A percentile compares a stretch with the other conserved stretches of the same genome.
Conservation (phyloP, 2,329 filamentous ascomycete genomes). For the Fusarium buharicum region DNA sequence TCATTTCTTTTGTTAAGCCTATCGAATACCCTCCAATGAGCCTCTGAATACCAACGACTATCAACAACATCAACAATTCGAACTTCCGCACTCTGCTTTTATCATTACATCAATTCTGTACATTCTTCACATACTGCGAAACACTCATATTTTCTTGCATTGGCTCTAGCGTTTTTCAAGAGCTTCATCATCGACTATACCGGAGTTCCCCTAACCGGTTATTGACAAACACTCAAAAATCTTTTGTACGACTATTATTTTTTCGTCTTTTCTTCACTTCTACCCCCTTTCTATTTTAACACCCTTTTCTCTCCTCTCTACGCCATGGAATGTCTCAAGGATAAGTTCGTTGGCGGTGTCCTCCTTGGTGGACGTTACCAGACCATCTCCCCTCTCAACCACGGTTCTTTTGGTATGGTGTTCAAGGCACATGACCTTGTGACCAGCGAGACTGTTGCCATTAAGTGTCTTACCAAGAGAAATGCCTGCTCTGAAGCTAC, state of each 20-base stretch:
- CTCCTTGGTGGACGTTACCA: conserved; percentile 89
- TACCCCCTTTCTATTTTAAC: conserved; percentile 30
- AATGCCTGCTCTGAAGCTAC: conserved; percentile 68
- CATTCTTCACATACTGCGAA: conserved; percentile 46
- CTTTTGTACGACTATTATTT: conserved; percentile 48
- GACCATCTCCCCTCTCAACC: conserved; percentile 93
- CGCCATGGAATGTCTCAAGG: conserved; percentile 84
- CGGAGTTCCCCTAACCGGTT: conserved; percentile 27
- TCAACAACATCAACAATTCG: conserved; percentile 40
- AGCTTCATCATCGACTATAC: conserved; percentile 25
- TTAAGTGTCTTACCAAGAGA: conserved; percentile 95
- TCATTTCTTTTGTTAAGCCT: conserved; percentile 53
- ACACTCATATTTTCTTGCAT: conserved; percentile 34
- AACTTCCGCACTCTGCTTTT: conserved; percentile 41
- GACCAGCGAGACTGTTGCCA: conserved; percentile 84
- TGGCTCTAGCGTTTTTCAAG: conserved; percentile 31
- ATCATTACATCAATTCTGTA: conserved; percentile 48
- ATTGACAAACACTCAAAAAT: conserved; percentile 40
- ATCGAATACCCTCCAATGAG: conserved; percentile 54
- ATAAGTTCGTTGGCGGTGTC: conserved; percentile 81
- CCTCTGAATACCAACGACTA: conserved; percentile 54
- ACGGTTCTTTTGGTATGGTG: conserved; percentile 99
- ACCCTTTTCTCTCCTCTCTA: conserved; percentile 27
- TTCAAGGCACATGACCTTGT: conserved; percentile 86
- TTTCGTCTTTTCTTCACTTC: conserved; percentile 32